Conservation (phyloP, 2,329 filamentous ascomycete species). For the Trichoderma brevicompactum region DNA sequence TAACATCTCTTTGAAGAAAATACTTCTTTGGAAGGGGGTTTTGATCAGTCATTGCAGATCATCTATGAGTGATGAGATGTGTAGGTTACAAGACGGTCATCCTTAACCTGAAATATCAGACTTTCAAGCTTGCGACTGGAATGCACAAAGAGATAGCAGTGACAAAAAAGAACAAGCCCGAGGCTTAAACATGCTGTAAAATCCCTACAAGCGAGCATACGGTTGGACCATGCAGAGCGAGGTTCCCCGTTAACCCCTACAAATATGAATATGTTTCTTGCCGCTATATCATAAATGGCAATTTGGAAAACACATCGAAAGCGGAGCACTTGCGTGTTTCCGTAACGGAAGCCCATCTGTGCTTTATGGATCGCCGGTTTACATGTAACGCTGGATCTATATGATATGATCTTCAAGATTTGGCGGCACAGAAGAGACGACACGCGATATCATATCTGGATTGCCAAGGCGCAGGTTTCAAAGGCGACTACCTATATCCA, state of each 20-base stretch:
- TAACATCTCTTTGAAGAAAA: background rate
- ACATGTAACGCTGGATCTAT: conserved; percentile 1
- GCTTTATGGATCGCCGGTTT: background rate
- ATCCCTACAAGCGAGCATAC: too few species aligned
- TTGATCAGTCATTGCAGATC: background rate
- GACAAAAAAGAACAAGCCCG: too few species aligned
- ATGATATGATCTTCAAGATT: background rate
- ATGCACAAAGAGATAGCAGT: background rate
- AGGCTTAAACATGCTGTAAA: too few species aligned
- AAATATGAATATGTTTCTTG: too few species aligned
- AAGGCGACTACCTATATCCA: background rate
- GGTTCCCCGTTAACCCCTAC: too few species aligned
- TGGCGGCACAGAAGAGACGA: background rate
- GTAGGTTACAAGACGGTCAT: too few species aligned
- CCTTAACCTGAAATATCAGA: background rate
- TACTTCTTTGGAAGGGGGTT: background rate
- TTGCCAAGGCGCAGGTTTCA: background rate
- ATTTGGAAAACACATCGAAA: background rate
- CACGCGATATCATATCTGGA: background rate
- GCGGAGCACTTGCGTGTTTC: background rate
- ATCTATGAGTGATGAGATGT: background rate
- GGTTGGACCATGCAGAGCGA: too few species aligned
- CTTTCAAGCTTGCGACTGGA: background rate
- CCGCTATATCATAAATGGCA: too few species aligned
- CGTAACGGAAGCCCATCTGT: background rate